Percentiles rank a stretch among this genome's conserved stretches.
phyloP scores from a whole-genome alignment of 1,139 yeast genomes.

The Magnusiomyces magnusii region DNA sequence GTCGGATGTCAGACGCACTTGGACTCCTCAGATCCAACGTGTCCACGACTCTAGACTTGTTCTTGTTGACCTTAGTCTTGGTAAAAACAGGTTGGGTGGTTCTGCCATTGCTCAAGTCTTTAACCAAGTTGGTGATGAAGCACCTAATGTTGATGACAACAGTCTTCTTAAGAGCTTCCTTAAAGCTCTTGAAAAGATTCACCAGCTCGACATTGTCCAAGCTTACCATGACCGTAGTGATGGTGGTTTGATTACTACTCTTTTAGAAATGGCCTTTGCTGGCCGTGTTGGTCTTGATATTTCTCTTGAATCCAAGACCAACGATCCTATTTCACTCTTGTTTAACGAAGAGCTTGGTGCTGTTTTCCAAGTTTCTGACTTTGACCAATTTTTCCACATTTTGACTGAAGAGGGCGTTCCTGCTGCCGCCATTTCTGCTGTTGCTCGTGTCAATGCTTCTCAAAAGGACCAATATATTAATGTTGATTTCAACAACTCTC shows the following conservation, averaged over 20 bases:
- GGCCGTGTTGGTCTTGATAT: slow-evolving; percentile 76
- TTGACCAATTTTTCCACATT: slow-evolving; percentile 47
- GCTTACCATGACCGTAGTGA: slow-evolving; percentile 97
- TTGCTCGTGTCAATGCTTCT: slow-evolving; percentile 55
- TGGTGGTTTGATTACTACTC: slow-evolving; percentile 86
- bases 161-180: slow-evolving; percentile 59
- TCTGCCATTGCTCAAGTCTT: slow-evolving; percentile 94
- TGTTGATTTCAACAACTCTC: slow-evolving; percentile 42
- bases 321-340: slow-evolving; percentile 34
- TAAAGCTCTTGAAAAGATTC: slow-evolving; percentile 61
- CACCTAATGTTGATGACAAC: slow-evolving; percentile 78
- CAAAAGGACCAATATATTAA: slow-evolving; percentile 46
- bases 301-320: slow-evolving; percentile 27
- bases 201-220: slow-evolving; percentile 49
- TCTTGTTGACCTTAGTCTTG: slow-evolving; percentile 69
- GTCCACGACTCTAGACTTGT: slow-evolving; percentile 52
- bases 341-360: slow-evolving; percentile 96
- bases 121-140: slow-evolving; percentile 70
- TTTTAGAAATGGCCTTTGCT: slow-evolving; percentile 95
- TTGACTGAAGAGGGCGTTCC: slow-evolving; percentile 54
- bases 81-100: slow-evolving; percentile 62
- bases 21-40: slow-evolving; percentile 81
- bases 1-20: slow-evolving; percentile 72
- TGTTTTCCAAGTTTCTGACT: slow-evolving; percentile 77
- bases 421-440: slow-evolving; percentile 45